phyloP scores from a whole-genome alignment of 2,329 filamentous ascomycete species.

The Fusarium caatingaense region DNA sequence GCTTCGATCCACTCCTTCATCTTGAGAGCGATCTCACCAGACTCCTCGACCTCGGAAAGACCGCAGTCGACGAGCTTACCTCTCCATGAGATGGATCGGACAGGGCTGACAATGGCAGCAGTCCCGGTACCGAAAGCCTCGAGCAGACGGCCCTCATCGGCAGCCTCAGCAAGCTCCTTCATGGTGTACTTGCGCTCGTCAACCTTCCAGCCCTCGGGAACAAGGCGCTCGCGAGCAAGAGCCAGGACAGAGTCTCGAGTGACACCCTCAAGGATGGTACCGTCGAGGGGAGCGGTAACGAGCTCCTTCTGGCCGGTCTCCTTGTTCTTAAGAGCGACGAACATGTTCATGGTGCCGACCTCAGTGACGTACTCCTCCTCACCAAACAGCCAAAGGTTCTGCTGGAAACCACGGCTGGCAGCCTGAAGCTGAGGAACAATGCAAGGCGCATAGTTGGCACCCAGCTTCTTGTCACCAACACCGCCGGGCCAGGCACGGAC shows the following conservation, averaged over 20 bases:
- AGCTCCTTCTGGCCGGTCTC: constrained; percentile 91
- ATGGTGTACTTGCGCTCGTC: constrained; percentile 93
- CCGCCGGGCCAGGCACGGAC: constrained; percentile 98
- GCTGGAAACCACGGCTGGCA: constrained; percentile 91
- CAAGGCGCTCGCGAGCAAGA: constrained; percentile 85
- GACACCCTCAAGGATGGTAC: constrained; percentile 95
- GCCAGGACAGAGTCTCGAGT: constrained; percentile 91
- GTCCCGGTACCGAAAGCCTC: constrained; percentile 96
- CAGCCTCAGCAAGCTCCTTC: constrained; percentile 83
- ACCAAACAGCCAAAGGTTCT: constrained; percentile 98
- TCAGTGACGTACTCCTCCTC: constrained; percentile 96
- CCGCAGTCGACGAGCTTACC: constrained; percentile 86
- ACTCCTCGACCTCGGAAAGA: constrained; percentile 82
- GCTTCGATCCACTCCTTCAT: constrained; percentile 98
- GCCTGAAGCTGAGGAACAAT: constrained; percentile 96
- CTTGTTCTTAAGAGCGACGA: constrained; percentile 85
- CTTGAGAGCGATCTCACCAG: constrained; percentile 82
- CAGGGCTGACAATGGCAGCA: constrained; percentile 91
- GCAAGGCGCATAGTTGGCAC: constrained; percentile 99
- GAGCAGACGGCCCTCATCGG: constrained; percentile 84
- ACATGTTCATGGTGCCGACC: constrained; percentile 99
- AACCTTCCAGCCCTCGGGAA: constrained; percentile 87
- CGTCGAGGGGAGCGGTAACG: constrained; percentile 93
- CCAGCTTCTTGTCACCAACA: constrained; percentile 97
- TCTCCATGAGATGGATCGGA: constrained; percentile 90